Evolutionary conservation across 2,329 filamentous ascomycete species (phyloP), one percentile per base, ranked within the genome.

Genomic region (Ceratocystiopsis sp.): DNA sequence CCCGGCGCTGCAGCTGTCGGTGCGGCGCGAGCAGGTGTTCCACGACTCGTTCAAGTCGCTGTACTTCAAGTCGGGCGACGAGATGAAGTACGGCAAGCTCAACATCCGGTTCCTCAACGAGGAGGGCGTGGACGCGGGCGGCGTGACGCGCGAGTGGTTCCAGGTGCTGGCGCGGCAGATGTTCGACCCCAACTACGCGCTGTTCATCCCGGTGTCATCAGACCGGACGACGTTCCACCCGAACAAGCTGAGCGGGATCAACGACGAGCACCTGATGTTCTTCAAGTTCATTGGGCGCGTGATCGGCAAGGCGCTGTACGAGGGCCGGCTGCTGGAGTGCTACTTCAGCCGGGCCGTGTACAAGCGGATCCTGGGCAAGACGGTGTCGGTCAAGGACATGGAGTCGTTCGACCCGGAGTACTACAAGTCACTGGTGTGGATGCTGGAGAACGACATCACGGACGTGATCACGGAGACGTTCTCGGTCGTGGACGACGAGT

Each of bases 261-360:
- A 98, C 58, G 80, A 84, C 33, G 89, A 98, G 61, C 93, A 98
- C 66, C 63, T 96, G 46, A 78, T 85, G 68, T 98, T 95, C 73
- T 98, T 98, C 75, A 96, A 96, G 59, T 98, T 98, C 63, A 95
- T 98, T 55, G 91, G 91, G 37, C 84, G 91, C 41, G 86, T 98
- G 61, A 98, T 98, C 53, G 93, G 91, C 54, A 98, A 98, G 63
- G 91, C 91, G 35, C 71, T 98, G 40, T 98, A 96, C 60, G 93
- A 98, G 65, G 84, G 85, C 38, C 83, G 91, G 45, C 78, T 98
- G 34, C 77, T 98, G 29, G 91, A 98, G 61, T 98, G 91, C 61
- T 93, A 96, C 69, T 98, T 98, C 67, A 96, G 89, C 63, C 80
- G 91, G 57, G 93, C 93, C 14, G 89, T 98, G 42, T 98, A 98